phyloP scores from a whole-genome alignment of 148 eudicot genomes.

The Arbutus unedo region DNA sequence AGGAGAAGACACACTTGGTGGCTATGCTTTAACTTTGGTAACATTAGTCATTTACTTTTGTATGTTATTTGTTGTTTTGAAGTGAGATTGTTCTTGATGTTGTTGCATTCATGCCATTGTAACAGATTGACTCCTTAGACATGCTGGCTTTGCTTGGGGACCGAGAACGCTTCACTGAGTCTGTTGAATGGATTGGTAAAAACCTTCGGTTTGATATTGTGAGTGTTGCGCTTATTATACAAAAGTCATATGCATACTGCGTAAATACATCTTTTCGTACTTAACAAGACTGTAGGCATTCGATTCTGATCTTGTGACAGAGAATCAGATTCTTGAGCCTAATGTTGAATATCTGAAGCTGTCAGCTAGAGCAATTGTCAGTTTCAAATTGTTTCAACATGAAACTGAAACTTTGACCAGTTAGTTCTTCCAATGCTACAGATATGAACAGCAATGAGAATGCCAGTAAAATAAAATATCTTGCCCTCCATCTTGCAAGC shows the following conservation, averaged over 20 bases:
- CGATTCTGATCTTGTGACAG: not conserved
- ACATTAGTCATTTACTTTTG: conserved; percentile 11
- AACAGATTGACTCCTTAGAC: conserved; percentile 90
- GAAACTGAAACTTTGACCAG: not conserved
- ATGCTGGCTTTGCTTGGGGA: conserved; percentile 93
- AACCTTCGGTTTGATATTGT: conserved; percentile 96
- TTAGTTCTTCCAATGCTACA: not conserved
- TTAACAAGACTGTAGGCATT: not conserved
- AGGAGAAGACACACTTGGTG: conserved; percentile 97
- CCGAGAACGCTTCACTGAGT: conserved; percentile 60
- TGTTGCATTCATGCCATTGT: conserved; percentile 9
- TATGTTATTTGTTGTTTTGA: not conserved
- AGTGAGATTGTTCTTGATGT: not conserved
- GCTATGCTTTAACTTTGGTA: conserved; percentile 96
- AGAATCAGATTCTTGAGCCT: not conserved
- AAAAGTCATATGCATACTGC: not conserved
- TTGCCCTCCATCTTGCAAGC: not conserved
- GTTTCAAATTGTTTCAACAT: not conserved
- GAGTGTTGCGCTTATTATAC: conserved; percentile 40
- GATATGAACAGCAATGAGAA: not conserved
- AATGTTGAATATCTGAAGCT: not conserved
- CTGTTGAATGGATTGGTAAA: conserved; percentile 97
- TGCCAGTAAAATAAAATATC: not conserved
- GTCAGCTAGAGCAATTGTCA: not conserved
- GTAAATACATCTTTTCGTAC: not conserved